These are phyloP conservation scores for Boletus vinaceobasis DNA, from an alignment of 768 basidiomycete genomes.

Conservation along the genomic window DNA sequence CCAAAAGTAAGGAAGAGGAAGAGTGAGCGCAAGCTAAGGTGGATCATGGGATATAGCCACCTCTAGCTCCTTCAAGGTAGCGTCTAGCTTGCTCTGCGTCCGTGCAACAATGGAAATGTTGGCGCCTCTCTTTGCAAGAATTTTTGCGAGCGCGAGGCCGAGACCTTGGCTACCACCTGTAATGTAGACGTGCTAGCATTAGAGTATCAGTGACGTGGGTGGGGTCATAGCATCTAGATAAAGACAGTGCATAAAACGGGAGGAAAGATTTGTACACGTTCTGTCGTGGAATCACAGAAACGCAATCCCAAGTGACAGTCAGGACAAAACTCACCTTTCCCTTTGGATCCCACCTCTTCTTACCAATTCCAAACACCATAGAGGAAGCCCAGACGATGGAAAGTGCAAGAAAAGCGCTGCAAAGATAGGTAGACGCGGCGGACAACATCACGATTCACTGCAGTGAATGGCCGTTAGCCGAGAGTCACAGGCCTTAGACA, in stretches of 20 bases:
- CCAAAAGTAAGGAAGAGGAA: background rate
- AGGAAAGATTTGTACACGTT: background rate
- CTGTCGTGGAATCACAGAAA: background rate
- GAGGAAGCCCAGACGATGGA: conserved; percentile 2
- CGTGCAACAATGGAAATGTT: conserved; percentile 85
- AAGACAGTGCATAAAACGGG: no score
- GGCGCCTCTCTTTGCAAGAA: conserved; percentile 67
- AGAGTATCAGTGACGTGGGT: background rate
- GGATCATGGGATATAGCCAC: conserved; percentile 36
- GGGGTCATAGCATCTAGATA: background rate
- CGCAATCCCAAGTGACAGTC: background rate
- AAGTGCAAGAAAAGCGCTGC: conserved; percentile 10
- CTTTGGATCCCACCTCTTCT: conserved; percentile 48
- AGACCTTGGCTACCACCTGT: conserved; percentile 84
- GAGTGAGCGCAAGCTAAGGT: background rate
- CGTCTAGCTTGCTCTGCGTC: conserved; percentile 58
- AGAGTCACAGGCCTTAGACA: no score
- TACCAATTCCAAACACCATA: conserved; percentile 20
- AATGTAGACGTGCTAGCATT: conserved; percentile 71
- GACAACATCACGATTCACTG: no score
- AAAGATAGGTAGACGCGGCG: background rate
- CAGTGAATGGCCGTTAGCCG: background rate
- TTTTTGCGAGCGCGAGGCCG: conserved; percentile 67
- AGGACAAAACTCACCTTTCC: conserved; percentile 33
- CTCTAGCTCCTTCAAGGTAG: conserved; percentile 61